These are phyloP conservation scores for Prasinococcaceae sp. DNA, from an alignment of 139 green algal species.

Conservation along the genomic window DNA sequence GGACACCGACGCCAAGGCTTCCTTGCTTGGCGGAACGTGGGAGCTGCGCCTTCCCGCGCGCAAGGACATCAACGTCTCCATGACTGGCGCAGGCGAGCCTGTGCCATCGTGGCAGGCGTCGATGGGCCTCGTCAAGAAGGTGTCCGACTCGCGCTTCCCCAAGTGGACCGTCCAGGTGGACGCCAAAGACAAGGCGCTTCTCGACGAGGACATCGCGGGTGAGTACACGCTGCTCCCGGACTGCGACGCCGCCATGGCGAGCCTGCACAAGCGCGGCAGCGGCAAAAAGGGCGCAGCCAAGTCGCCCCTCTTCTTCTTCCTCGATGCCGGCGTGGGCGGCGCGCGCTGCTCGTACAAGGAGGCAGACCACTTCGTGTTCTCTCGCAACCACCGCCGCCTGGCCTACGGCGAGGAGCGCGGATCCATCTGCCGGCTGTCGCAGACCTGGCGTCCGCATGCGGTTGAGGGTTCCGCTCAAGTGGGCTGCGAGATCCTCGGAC, in stretches of 20 bases:
- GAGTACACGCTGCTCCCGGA: conserved; percentile 6
- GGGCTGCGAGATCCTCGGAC: too few relatives aligned
- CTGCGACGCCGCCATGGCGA: conserved; percentile 4
- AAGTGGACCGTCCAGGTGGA: not conserved
- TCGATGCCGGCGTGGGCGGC: too few relatives aligned
- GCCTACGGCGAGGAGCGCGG: conserved; percentile 9
- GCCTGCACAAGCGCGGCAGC: conserved; percentile 4
- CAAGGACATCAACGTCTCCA: not conserved
- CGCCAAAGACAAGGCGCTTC: not conserved
- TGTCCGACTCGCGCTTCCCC: conserved; percentile 1
- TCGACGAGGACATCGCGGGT: conserved; percentile 12
- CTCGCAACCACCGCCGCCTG: conserved; percentile 8
- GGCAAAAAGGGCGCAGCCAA: not conserved
- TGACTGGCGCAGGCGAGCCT: conserved; percentile 1
- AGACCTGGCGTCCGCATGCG: conserved; percentile 1
- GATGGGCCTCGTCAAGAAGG: conserved; percentile 4
- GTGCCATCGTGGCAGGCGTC: conserved; percentile 6
- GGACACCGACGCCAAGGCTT: not conserved
- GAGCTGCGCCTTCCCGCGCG: conserved; percentile 1
- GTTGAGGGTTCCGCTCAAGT: too few relatives aligned
- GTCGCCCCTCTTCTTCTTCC: conserved; percentile 8
- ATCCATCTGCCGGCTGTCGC: not conserved
- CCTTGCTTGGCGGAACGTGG: conserved; percentile 9
- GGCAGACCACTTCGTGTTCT: conserved; percentile 11
- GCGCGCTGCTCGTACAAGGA: not conserved